A percentile compares a stretch with the other conserved stretches of the same genome.
These are phyloP conservation scores for Hericium alpestre DNA, from an alignment of 768 basidiomycete genomes.

Conservation along the genomic window DNA sequence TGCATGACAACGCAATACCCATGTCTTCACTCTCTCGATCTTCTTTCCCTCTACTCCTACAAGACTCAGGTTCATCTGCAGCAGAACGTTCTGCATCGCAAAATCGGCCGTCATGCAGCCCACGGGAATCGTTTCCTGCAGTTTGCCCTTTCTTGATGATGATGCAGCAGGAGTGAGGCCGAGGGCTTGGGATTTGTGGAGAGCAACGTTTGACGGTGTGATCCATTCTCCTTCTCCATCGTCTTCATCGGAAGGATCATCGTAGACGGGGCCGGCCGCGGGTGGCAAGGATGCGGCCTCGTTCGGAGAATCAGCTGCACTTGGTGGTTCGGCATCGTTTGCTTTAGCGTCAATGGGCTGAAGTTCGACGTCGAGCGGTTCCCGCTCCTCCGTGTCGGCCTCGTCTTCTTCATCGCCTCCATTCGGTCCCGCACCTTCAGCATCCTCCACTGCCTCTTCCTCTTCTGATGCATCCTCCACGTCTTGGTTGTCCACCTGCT, in stretches of 20 bases:
- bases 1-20: slow-evolving; percentile 94
- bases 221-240: slow-evolving; percentile 96
- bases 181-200: slow-evolving; percentile 82
- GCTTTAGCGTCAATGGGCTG: slow-evolving; percentile 16
- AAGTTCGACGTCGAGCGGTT: slow-evolving; percentile 38
- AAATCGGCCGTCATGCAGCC: slow-evolving; percentile 99
- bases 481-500: slow-evolving; percentile 2
- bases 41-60: slow-evolving; percentile 85
- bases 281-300: slow-evolving; percentile 9
- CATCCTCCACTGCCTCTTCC: slow-evolving; percentile 9
- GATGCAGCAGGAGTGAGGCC: slow-evolving; percentile 62
- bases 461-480: slow-evolving; percentile 9
- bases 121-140: slow-evolving; percentile 38
- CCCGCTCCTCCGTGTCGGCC: slow-evolving; percentile 15
- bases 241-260: slow-evolving; percentile 68
- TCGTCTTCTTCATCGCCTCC: slow-evolving; percentile 12
- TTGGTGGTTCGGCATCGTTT: neutral
- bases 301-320: slow-evolving; percentile 1
- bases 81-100: slow-evolving; percentile 94
- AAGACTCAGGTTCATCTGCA: slow-evolving; percentile 88
- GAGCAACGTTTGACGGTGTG: slow-evolving; percentile 74
- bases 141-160: slow-evolving; percentile 22
- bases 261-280: slow-evolving; percentile 36
- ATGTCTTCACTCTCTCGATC: slow-evolving; percentile 86
- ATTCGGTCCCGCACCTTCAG: neutral